These are phyloP conservation scores for Phytophthora niederhauseri DNA, from an alignment of 352 stramenopile genomes.

Conservation along the genomic window DNA sequence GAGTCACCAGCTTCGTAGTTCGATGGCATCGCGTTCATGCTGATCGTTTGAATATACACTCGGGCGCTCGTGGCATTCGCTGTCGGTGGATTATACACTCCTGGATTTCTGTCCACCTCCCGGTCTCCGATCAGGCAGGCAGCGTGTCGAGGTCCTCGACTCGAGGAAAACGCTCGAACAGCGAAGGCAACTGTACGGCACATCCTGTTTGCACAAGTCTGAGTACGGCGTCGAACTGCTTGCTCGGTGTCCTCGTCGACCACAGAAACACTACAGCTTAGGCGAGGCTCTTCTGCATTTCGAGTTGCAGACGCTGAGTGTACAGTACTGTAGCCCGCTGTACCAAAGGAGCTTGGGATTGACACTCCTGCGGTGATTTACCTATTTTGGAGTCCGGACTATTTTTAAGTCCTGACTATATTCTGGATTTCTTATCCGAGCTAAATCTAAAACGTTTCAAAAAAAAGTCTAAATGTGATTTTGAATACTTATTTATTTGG, in stretches of 20 bases:
- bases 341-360: no score
- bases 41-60: background rate
- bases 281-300: no score
- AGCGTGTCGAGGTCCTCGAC: background rate
- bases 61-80: no score
- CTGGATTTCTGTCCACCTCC: slow-evolving; percentile 47
- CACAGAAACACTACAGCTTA: background rate
- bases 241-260: background rate
- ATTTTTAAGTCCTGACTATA: no score
- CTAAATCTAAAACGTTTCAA: no score
- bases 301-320: no score
- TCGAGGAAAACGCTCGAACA: slow-evolving; percentile 8
- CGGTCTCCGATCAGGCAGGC: slow-evolving; percentile 14
- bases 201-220: slow-evolving; percentile 1
- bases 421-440: no score
- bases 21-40: background rate
- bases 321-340: no score
- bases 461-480: no score
- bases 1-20: background rate
- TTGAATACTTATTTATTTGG: no score
- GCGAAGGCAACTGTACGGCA: slow-evolving; percentile 8
- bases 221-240: slow-evolving; percentile 3
- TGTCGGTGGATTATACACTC: background rate
- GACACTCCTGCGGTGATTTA: no score
- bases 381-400: no score